Conservation (phyloP, 345 rosid genomes). For the Viola odorata region DNA sequence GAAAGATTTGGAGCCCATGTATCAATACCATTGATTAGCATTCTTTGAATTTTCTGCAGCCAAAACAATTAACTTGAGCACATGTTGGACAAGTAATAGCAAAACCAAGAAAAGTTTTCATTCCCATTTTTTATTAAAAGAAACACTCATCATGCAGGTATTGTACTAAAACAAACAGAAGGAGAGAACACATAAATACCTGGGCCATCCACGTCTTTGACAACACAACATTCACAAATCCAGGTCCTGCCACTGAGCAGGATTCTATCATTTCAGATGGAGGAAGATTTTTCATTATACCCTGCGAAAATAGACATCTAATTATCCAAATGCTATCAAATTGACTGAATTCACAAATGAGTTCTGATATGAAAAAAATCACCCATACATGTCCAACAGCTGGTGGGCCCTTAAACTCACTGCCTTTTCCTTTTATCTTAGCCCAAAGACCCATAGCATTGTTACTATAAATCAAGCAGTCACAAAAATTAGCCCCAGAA, state of each 20-base stretch:
- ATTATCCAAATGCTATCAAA: neutral
- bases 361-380: neutral
- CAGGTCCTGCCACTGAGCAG: slow-evolving; percentile 88
- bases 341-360: neutral
- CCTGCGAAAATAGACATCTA: slow-evolving; percentile 34
- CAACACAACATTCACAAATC: slow-evolving; percentile 73
- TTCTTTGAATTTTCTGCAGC: slow-evolving; percentile 65
- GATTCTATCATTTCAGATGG: slow-evolving; percentile 73
- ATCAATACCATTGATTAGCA: slow-evolving; percentile 77
- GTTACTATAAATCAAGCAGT: slow-evolving; percentile 39
- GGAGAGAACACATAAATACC: slow-evolving; percentile 35
- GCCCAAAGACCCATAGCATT: slow-evolving; percentile 91
- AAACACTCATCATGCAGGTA: too few species aligned
- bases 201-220: slow-evolving; percentile 78
- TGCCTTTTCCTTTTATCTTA: slow-evolving; percentile 58
- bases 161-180: neutral
- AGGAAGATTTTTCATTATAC: slow-evolving; percentile 67
- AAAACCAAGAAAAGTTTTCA: neutral
- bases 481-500: too few species aligned
- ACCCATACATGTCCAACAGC: slow-evolving; percentile 74
- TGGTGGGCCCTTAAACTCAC: slow-evolving; percentile 63
- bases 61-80: slow-evolving; percentile 16
- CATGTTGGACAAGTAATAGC: neutral
- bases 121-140: too few species aligned
- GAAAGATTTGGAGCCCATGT: slow-evolving; percentile 74